Conservation (phyloP, 331 rosid genomes). For the Malus hybrid region DNA sequence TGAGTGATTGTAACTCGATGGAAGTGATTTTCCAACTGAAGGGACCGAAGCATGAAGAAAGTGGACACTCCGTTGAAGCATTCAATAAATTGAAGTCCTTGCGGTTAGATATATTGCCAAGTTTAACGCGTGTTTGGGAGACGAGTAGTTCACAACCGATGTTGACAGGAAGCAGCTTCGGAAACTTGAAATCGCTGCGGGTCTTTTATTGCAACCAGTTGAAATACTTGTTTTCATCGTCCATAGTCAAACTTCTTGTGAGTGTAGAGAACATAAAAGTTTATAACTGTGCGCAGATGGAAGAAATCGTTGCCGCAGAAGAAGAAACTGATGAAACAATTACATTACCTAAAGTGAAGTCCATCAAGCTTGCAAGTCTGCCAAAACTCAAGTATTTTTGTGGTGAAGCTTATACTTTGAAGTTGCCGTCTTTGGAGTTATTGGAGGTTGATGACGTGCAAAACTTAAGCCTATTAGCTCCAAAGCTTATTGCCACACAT, state of each 20-base stretch:
- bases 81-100: no score
- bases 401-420: not conserved
- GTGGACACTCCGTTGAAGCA: no score
- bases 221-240: no score
- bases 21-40: not conserved
- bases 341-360: not conserved
- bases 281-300: accelerated
- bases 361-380: not conserved
- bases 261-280: no score
- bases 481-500: no score
- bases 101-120: accelerated
- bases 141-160: no score
- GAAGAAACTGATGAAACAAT: not conserved
- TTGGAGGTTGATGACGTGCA: not conserved
- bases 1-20: accelerated
- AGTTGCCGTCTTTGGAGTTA: not conserved
- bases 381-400: not conserved
- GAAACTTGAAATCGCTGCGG: no score
- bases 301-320: not conserved
- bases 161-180: no score
- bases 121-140: no score
- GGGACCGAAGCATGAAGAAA: no score
- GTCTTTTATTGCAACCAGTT: accelerated
- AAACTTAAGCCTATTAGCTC: no score
- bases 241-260: no score